Base-by-base conservation (phyloP, 495 filamentous ascomycete genomes). In the Lentithecium fluviatile region DNA sequence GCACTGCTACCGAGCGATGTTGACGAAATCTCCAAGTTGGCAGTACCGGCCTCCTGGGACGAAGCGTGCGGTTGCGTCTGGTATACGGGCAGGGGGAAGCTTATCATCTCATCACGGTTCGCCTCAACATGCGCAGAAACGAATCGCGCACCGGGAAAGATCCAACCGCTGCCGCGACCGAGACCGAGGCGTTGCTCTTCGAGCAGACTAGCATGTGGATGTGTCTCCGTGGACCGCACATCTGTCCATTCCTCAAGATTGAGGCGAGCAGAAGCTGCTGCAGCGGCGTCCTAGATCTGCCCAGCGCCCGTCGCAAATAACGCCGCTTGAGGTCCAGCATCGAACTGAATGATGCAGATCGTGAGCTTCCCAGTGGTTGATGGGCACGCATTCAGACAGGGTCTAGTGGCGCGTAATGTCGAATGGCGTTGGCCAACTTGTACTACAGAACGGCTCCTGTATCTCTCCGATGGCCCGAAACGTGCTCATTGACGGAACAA, bases 1-100 rank as follows among this genome's bases (percentile, higher is more conserved):
- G 61, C 61, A 64, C 53, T 58, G 54, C 54, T 64, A 61, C 65
- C 65, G 60, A 60, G 65, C 34, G 29, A 23, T 12, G 45, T 56
- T 50, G 50, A 56, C 59, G 29, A 52, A 54, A 68, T 68, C 56
- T 64, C 26, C 15, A 61, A 50, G 15, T 34, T 55, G 60, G 56
- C 51, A 56, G 46, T 64, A 56, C 60, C 65, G 56, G 38, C 40
- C 19, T 53, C 45, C 51, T 57, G 65, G 60, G 47, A 60, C 65
- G 49, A 32, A 45, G 21, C 51, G 48, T 32, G 29, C 29, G 29
- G 29, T 32, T 32, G 29, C 29, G 29, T 32, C 29, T 32, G 29
- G 29, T 32, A 10, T n/a, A 32, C 29, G 24, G 60, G 42, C 32
- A 60, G 64, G 51, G 60, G 43, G 51, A 34, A 48, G 60, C 60